Base-by-base conservation (phyloP, 163 green algal species). In the Prototheca wickerhamii region DNA sequence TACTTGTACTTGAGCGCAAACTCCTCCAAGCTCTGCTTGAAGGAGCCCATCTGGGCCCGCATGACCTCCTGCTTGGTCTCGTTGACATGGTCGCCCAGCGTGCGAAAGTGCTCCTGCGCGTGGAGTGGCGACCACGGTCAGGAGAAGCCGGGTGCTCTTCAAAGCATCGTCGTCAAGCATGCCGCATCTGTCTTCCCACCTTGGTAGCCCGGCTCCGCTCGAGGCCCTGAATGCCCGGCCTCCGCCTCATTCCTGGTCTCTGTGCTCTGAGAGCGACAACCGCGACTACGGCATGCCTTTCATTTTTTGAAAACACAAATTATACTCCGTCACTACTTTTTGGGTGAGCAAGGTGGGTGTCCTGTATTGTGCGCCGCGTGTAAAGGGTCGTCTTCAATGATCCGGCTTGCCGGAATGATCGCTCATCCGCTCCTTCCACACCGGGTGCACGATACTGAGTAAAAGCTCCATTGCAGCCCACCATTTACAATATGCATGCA, bases 11-110 rank as follows among this genome's bases (percentile, higher is more conserved):
- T 60, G 5, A 84, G 56, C 8, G 89, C 89, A 83, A 97, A 97
- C 33, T 93, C 78, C 69, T 95, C 85, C 32, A 97, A 73, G 28
- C 79, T 87, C 15, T 63, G 54, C 52, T 89, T 88, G 74, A 98
- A 96, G 2, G 72, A 66, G 0, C 64, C 61, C 71, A 98, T 80
- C 73, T 95, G 88, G 12, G 83, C 75, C 26, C 77, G 76, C 83
- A 96, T 89, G 28, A 86, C 67, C 67, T 88, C 76, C 51, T 73
- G 25, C 33, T 77, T 74, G 10, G 76, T 71, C 26, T 82, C 67
- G 6, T 71, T 58, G 5, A 88, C 81, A 70, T 83, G 64, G 52
- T 88, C 77, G 8, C 85, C 85, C 8, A 89, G 59, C 12, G 54
- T 54, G 53, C 79, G 76, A 58, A 82, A 87, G 23, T 79, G 74